Conservation (phyloP, 257 asterid species). For the Ligustrum vulgare region DNA sequence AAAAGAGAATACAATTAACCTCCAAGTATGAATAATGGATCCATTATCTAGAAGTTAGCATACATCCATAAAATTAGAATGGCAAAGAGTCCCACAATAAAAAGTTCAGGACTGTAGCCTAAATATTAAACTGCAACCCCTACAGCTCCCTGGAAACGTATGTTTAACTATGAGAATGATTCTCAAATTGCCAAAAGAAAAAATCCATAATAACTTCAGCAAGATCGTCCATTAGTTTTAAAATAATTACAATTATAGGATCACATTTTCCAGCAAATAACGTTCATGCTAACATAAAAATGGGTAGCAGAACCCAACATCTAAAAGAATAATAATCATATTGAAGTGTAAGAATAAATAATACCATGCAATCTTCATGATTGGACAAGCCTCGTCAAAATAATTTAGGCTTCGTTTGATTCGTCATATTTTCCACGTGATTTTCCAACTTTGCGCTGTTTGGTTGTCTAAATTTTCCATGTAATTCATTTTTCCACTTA, state of each 20-base stretch:
- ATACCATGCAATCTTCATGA: too few relatives aligned
- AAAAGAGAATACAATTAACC: slow-evolving; percentile 48
- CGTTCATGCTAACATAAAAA: slow-evolving; percentile 2
- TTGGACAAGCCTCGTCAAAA: too few relatives aligned
- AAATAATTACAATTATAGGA: slow-evolving; percentile 23
- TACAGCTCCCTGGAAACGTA: slow-evolving; percentile 81
- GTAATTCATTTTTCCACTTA: too few relatives aligned
- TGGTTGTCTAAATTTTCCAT: too few relatives aligned
- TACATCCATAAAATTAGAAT: slow-evolving; percentile 93
- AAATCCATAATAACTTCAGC: slow-evolving; percentile 20
- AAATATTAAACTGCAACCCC: slow-evolving; percentile 90
- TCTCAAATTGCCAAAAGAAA: slow-evolving; percentile 10
- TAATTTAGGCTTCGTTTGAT: too few relatives aligned
- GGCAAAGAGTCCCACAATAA: slow-evolving; percentile 88
- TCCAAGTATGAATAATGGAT: slow-evolving; percentile 89
- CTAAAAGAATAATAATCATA: not conserved
- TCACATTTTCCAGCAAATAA: slow-evolving; percentile 2
- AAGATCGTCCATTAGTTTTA: slow-evolving; percentile 4
- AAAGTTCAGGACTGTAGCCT: slow-evolving; percentile 97
- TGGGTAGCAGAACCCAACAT: too few relatives aligned
- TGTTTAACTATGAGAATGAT: slow-evolving; percentile 23
- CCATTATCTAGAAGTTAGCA: slow-evolving; percentile 98
- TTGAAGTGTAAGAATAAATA: too few relatives aligned
- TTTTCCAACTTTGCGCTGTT: too few relatives aligned
- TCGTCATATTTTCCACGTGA: too few relatives aligned